Conservation (phyloP, 2,329 filamentous ascomycete genomes). For the Mariannaea elegans region DNA sequence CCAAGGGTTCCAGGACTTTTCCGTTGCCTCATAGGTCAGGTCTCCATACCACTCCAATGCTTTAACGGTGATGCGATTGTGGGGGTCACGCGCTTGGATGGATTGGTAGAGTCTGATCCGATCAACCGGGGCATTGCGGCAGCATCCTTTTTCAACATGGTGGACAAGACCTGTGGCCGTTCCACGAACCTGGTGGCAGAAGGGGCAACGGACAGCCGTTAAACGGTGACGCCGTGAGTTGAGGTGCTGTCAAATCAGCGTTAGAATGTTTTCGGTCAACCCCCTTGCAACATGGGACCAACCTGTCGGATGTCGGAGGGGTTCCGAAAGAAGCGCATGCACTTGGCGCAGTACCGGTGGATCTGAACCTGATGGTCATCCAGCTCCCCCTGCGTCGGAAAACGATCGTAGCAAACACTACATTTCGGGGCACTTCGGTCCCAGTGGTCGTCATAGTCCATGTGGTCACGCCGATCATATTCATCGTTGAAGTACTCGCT, state of each 20-base stretch:
- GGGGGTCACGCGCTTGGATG: constrained; percentile 56
- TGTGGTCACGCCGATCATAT: constrained; percentile 40
- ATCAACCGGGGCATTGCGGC: constrained; percentile 56
- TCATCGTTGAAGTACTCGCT: constrained; percentile 33
- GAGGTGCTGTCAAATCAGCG: constrained; percentile 55
- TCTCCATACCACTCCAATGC: constrained; percentile 55
- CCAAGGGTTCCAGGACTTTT: constrained; percentile 51
- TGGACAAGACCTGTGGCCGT: constrained; percentile 63
- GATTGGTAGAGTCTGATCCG: constrained; percentile 57
- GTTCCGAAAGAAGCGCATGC: constrained; percentile 44
- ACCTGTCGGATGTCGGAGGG: constrained; percentile 31
- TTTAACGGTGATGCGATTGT: constrained; percentile 60
- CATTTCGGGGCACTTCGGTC: constrained; percentile 33
- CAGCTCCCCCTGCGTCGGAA: neutral
- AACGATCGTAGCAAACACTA: constrained; percentile 31
- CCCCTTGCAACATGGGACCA: neutral
- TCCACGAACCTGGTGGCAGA: constrained; percentile 57
- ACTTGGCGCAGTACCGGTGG: constrained; percentile 47
- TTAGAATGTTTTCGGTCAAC: neutral
- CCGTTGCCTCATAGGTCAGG: constrained; percentile 50
- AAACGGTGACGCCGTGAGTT: constrained; percentile 58
- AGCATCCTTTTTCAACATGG: constrained; percentile 66
- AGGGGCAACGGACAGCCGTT: constrained; percentile 57
- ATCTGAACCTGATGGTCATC: constrained; percentile 40
- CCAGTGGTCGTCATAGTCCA: constrained; percentile 43